Conservation (phyloP, 306 rosid genomes). For the Datisca glomerata region DNA sequence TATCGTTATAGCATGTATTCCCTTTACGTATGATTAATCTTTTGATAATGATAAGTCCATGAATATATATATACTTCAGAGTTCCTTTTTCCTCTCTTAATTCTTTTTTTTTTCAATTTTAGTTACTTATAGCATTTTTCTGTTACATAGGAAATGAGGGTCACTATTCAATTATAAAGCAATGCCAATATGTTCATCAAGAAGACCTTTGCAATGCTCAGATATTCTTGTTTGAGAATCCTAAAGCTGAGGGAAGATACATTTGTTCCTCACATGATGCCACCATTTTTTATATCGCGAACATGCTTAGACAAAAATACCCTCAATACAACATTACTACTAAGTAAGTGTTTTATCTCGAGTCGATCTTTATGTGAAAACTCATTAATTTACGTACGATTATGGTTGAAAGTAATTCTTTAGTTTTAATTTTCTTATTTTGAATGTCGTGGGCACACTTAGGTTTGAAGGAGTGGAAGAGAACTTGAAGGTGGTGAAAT, state of each 20-base stretch:
- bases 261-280: conserved; percentile 42
- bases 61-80: too few species aligned
- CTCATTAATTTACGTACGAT: too few species aligned
- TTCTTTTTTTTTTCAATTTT: background rate
- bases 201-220: conserved; percentile 64
- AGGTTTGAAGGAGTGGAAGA: conserved; percentile 58
- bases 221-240: conserved; percentile 46
- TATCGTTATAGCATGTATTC: too few species aligned
- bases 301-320: conserved; percentile 30
- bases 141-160: conserved; percentile 35
- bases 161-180: conserved; percentile 49
- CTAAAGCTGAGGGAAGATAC: conserved; percentile 60
- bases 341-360: conserved; percentile 25
- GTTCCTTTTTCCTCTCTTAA: too few species aligned
- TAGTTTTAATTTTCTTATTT: background rate
- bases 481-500: conserved; percentile 28
- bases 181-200: conserved; percentile 48
- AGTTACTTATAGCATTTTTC: background rate
- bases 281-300: conserved; percentile 51
- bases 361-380: background rate
- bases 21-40: too few species aligned
- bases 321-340: conserved; percentile 47
- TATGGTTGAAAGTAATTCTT: background rate
- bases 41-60: too few species aligned
- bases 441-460: background rate